These are phyloP conservation scores for Bacidia gigantensis DNA, from an alignment of 495 filamentous ascomycete genomes.

Conservation along the genomic window DNA sequence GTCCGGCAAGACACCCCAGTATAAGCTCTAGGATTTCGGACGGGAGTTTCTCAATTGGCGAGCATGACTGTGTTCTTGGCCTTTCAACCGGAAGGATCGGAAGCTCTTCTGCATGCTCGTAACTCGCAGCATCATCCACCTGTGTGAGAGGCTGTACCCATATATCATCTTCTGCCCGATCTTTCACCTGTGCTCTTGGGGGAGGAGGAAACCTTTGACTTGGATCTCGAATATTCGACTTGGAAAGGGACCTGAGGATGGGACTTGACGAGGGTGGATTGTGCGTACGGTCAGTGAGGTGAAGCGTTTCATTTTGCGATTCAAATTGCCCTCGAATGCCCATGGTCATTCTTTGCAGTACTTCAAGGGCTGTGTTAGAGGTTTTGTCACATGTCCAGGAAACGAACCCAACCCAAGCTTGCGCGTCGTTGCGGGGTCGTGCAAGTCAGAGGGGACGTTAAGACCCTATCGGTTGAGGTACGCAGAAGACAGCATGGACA, in stretches of 20 bases:
- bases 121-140: constrained; percentile 3
- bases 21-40: constrained; percentile 60
- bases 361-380: not conserved
- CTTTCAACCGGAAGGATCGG: constrained; percentile 1
- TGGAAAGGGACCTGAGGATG: constrained; percentile 6
- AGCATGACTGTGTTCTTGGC: constrained; percentile 3
- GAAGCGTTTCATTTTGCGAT: not conserved
- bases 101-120: constrained; percentile 9
- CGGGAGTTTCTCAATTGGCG: constrained; percentile 35
- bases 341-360: not conserved
- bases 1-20: constrained; percentile 54
- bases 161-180: constrained; percentile 20
- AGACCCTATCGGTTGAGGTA: not conserved
- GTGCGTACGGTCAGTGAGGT: not conserved
- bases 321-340: not conserved
- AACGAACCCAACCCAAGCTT: not conserved
- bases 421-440: not conserved
- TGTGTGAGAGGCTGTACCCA: constrained; percentile 15
- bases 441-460: not conserved
- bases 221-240: constrained; percentile 10
- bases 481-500: no score
- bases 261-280: constrained; percentile 5
- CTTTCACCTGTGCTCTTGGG: constrained; percentile 6
- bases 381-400: not conserved
- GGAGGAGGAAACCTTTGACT: constrained; percentile 10